These are phyloP conservation scores for Thermochaetoides thermophila DNA, from an alignment of 495 filamentous ascomycete species.

Conservation along the genomic window DNA sequence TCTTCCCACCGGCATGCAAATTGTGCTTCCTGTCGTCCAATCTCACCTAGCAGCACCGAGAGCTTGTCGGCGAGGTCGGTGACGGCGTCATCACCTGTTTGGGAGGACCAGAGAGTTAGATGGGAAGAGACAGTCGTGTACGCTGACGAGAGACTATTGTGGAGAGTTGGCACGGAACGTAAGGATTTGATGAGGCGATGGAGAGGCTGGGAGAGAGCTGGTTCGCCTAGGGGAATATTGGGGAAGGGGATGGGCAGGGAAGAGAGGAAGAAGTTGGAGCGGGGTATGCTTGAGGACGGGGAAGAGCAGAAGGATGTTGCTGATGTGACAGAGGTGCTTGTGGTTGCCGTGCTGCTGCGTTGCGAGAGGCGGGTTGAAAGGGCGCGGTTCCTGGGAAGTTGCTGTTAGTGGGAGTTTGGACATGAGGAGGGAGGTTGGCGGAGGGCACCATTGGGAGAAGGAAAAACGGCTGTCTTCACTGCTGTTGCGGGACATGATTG, in stretches of 20 bases:
- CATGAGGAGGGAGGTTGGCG: neutral
- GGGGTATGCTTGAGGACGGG: constrained; percentile 29
- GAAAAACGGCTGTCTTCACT: constrained; percentile 12
- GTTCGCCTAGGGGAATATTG: constrained; percentile 11
- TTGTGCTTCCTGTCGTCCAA: constrained; percentile 80
- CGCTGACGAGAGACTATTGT: constrained; percentile 68
- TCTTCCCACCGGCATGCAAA: constrained; percentile 83
- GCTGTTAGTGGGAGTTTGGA: constrained; percentile 1
- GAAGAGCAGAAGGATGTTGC: constrained; percentile 17
- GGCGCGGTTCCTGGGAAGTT: constrained; percentile 37
- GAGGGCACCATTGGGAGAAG: constrained; percentile 11
- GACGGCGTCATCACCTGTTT: constrained; percentile 73
- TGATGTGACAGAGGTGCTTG: neutral
- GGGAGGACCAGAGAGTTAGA: constrained; percentile 93
- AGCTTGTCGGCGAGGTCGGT: constrained; percentile 88
- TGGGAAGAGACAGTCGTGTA: constrained; percentile 68
- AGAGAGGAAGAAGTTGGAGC: constrained; percentile 53
- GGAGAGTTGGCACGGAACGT: constrained; percentile 70
- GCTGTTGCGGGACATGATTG: constrained; percentile 17
- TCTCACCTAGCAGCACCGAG: constrained; percentile 76
- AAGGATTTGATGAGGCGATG: constrained; percentile 84
- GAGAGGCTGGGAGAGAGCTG: constrained; percentile 70
- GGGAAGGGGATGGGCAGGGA: constrained; percentile 70
- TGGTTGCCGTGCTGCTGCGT: constrained; percentile 5
- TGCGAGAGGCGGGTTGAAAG: constrained; percentile 28